Evolutionary conservation across 148 eudicot species (phyloP).

Genomic region (Chenopodium berlandieri): DNA sequence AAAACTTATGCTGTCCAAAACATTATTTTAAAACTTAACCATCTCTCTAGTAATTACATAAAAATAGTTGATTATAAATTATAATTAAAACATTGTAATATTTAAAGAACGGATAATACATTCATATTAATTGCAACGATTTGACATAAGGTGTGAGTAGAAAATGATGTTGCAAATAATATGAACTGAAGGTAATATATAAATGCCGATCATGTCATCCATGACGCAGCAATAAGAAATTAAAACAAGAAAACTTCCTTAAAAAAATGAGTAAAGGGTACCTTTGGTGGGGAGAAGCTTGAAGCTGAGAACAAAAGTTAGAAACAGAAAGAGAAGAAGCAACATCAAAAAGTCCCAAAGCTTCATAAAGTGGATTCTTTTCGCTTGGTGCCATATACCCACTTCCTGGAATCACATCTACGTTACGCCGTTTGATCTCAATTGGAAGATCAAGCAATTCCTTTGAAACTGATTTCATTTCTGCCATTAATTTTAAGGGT

Average conservation of each 20-base stretch:
- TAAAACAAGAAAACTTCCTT: no score
- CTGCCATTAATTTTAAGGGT: conserved; percentile 40
- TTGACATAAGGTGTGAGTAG: no score
- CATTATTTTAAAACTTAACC: no score
- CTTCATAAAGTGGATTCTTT: conserved; percentile 56
- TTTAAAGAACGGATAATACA: no score
- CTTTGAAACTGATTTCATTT: conserved; percentile 50
- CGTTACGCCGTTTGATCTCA: conserved; percentile 56
- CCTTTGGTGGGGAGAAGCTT: conserved; percentile 54
- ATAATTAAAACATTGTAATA: no score
- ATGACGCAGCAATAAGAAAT: not conserved
- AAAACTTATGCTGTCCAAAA: no score
- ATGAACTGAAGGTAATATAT: no score
- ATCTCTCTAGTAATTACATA: no score
- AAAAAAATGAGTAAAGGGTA: not conserved
- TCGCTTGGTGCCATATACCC: conserved; percentile 58
- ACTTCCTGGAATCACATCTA: conserved; percentile 51
- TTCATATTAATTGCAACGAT: no score
- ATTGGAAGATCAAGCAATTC: conserved; percentile 53
- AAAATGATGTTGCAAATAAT: no score
- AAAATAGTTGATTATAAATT: no score
- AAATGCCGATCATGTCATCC: not conserved
- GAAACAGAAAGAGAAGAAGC: conserved; percentile 38
- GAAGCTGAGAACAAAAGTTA: conserved; percentile 49
- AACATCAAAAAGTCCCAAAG: conserved; percentile 58